Percentiles rank a stretch among this genome's conserved stretches.
These are phyloP conservation scores for Phyllosticta paracitricarpa DNA, from an alignment of 2,329 filamentous ascomycete species.

Conservation along the genomic window DNA sequence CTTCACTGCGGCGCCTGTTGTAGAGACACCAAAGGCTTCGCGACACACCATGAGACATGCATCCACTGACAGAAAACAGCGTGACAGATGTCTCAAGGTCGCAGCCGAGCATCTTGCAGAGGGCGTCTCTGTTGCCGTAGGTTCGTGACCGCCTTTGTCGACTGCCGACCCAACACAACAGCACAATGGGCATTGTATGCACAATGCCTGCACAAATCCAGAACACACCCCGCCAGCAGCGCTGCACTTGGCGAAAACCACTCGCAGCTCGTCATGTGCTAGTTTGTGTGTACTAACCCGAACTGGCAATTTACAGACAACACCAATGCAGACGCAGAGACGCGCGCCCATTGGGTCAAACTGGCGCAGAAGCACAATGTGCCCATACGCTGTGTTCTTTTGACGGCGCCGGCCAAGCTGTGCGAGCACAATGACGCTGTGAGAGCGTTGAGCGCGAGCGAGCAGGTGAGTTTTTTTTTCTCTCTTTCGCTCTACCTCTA, in stretches of 20 bases:
- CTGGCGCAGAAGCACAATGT: constrained; percentile 61
- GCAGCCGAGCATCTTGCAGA: constrained; percentile 56
- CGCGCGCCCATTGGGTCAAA: constrained; percentile 66
- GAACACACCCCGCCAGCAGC: not conserved
- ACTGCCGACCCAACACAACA: not conserved
- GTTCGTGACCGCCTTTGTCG: constrained; percentile 41
- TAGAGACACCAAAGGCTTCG: not conserved
- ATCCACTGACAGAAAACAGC: constrained; percentile 32
- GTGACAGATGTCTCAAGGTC: constrained; percentile 58
- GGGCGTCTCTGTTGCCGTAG: constrained; percentile 63
- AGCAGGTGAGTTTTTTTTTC: not conserved
- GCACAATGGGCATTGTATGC: not conserved
- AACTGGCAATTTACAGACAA: constrained; percentile 53
- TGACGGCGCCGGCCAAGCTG: constrained; percentile 60
- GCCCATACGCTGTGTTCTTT: constrained; percentile 76
- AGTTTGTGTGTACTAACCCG: constrained; percentile 3
- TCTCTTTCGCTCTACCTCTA: not conserved
- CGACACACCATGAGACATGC: constrained; percentile 9
- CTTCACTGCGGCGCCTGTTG: not conserved
- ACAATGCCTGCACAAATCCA: not conserved
- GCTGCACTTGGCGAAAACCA: not conserved
- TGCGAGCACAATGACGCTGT: constrained; percentile 83
- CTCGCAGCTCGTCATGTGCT: not conserved
- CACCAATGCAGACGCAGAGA: constrained; percentile 79
- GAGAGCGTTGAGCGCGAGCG: constrained; percentile 49